Conservation (phyloP, 2,329 filamentous ascomycete species). For the Colletotrichum sp. region DNA sequence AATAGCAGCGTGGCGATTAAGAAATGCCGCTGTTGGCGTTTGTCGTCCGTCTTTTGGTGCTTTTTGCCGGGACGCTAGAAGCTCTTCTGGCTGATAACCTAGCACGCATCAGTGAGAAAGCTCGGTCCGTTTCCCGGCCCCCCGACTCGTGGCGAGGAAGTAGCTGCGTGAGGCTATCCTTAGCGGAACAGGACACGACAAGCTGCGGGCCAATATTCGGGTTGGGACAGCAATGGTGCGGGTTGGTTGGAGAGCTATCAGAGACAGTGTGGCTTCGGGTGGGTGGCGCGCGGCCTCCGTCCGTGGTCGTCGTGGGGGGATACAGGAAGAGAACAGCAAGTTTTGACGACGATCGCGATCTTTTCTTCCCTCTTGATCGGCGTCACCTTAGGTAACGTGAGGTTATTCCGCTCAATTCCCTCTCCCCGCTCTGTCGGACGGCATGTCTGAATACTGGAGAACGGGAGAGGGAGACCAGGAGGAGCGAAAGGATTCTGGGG, state of each 20-base stretch:
- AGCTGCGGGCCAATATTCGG: conserved; percentile 5
- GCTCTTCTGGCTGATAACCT: not conserved
- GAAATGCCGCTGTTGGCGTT: not conserved
- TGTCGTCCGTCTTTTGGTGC: not conserved
- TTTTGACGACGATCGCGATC: not conserved
- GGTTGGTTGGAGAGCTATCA: not conserved
- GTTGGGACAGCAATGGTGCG: not conserved
- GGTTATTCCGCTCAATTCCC: not conserved
- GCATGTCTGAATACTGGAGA: not conserved
- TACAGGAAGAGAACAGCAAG: not conserved
- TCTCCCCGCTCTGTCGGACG: not conserved
- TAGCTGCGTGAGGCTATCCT: not conserved
- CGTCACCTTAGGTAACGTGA: not conserved
- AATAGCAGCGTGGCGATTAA: not conserved
- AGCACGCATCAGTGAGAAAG: not conserved
- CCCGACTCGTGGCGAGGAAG: not conserved
- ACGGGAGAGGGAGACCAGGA: not conserved
- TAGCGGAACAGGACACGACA: not conserved
- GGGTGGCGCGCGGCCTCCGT: not conserved
- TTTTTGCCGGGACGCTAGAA: not conserved
- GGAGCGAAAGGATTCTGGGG: not conserved
- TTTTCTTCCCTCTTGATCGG: not conserved
- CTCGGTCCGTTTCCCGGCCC: conserved; percentile 11
- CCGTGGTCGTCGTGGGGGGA: not conserved
- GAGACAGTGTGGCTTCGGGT: conserved; percentile 8